These are phyloP conservation scores for Amanita muscaria DNA, from an alignment of 768 basidiomycete genomes.

Conservation along the genomic window DNA sequence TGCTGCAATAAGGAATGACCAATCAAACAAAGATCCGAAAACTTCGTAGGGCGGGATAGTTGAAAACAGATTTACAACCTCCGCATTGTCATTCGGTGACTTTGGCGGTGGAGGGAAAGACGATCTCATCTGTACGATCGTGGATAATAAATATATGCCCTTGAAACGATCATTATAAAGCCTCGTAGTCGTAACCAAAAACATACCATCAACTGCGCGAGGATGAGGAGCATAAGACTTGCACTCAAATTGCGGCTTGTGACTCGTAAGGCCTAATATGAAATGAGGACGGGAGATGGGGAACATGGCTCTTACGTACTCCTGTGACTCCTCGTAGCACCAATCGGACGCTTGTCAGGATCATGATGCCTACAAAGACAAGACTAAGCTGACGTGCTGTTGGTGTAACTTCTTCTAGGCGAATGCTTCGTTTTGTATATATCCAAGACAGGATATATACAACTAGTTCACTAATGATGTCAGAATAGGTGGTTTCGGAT, in stretches of 20 bases:
- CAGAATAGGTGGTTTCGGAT: conserved; percentile 30
- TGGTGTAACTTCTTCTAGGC: conserved; percentile 28
- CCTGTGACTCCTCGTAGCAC: conserved; percentile 63
- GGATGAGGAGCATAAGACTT: conserved; percentile 64
- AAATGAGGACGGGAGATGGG: neutral
- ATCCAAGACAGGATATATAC: conserved; percentile 22
- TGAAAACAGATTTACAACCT: conserved; percentile 47
- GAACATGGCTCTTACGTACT: conserved; percentile 22
- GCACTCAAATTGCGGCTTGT: conserved; percentile 65
- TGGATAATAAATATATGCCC: conserved; percentile 80
- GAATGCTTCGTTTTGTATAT: conserved; percentile 14
- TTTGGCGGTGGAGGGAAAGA: conserved; percentile 61
- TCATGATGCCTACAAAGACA: conserved; percentile 66
- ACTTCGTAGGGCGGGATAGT: conserved; percentile 68
- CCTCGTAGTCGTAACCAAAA: conserved; percentile 1
- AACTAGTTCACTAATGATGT: conserved; percentile 31
- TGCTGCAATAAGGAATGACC: conserved; percentile 59
- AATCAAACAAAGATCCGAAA: conserved; percentile 69
- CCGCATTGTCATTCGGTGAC: conserved; percentile 8
- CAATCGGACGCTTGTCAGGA: conserved; percentile 60
- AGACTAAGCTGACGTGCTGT: conserved; percentile 50
- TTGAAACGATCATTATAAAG: conserved; percentile 20
- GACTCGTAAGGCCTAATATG: conserved; percentile 44
- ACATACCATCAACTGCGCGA: conserved; percentile 78
- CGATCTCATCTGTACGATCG: conserved; percentile 72